phyloP scores from a whole-genome alignment of 2,329 filamentous ascomycete genomes.

The Aspergillus ochraceus region DNA sequence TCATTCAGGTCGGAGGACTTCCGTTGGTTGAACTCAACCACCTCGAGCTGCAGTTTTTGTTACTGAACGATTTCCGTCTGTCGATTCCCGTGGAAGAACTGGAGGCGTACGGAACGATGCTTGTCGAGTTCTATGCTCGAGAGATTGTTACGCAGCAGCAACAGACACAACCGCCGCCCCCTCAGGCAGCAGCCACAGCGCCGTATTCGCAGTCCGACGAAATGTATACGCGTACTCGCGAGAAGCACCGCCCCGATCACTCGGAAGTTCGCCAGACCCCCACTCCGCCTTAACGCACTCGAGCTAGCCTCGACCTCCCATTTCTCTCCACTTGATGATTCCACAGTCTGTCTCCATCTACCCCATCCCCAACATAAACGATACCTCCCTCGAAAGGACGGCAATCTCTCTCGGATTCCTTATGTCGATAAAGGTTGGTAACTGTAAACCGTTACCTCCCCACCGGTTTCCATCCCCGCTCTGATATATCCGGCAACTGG shows the following conservation, averaged over 20 bases:
- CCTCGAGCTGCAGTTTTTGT: slow-evolving; percentile 89
- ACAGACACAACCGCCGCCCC: slow-evolving; percentile 20
- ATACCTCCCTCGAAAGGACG: background rate
- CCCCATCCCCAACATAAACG: background rate
- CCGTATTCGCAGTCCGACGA: slow-evolving; percentile 25
- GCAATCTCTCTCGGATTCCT: background rate
- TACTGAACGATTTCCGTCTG: slow-evolving; percentile 93
- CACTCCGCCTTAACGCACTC: slow-evolving; percentile 30
- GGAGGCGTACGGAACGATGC: slow-evolving; percentile 96
- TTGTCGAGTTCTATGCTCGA: slow-evolving; percentile 94
- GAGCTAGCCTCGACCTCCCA: background rate
- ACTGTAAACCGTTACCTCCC: background rate
- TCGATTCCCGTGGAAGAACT: slow-evolving; percentile 92
- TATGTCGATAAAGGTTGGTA: background rate
- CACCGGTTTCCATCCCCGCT: slow-evolving; percentile 6
- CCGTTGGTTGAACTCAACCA: slow-evolving; percentile 93
- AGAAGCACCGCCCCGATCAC: slow-evolving; percentile 23
- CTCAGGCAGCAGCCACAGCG: slow-evolving; percentile 14
- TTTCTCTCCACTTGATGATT: background rate
- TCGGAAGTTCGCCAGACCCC: slow-evolving; percentile 33
- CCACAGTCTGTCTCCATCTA: background rate
- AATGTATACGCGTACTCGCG: slow-evolving; percentile 36
- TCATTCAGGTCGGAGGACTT: slow-evolving; percentile 81
- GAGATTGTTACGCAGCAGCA: slow-evolving; percentile 72
- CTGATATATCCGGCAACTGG: slow-evolving; percentile 1